Base-by-base conservation (phyloP, 2,329 filamentous ascomycete genomes). In the Teratosphaeria gauchensis region DNA sequence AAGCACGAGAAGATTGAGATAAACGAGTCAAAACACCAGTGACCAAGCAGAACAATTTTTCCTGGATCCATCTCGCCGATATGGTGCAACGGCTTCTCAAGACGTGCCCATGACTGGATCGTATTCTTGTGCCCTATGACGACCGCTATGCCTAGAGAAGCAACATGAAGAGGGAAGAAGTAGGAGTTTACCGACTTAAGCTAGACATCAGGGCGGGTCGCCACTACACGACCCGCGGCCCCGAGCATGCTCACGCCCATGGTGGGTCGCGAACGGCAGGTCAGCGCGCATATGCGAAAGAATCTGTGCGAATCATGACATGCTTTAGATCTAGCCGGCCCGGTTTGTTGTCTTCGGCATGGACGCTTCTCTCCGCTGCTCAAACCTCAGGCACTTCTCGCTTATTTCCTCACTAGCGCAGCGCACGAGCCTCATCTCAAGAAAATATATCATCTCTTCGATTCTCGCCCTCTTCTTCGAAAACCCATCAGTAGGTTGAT, bases 401-500 rank as follows among this genome's bases (percentile, higher is more conserved):
- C n/a, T n/a, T n/a, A n/a, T n/a, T n/a, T 28, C 24, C 2, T 2
- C 24, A 28, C 24, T 28, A 28, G 24, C 24, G 24, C 33, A 14
- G 33, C 33, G 33, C 33, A 35, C 42, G 16, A 21, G 16, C 42
- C 16, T 4, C n/a, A 4, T n/a, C 38, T 6, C 1, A 6, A 48
- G 4, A 6, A 19, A 48, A 48, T 35, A 35, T 35, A 28, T 6
- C 21, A 48, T 21, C 19, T 48, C 16, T 21, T 9, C n/a, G 16
- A 42, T 5, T 31, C 52, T 19, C 32, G 28, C 52, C 24, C 38
- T 52, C 60, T 58, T 63, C 57, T 58, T 62, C 56, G 9, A 38
- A 28, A 31, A 35, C 28, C 46, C 59, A 66, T 64, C 62, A 66
- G 63, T 65, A 65, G 63, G 57, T 48, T 65, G 61, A 64, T 63